Evolutionary conservation across 768 basidiomycete species (phyloP), one percentile per base, ranked within the genome.

Genomic region (Tulasnella sp.): DNA sequence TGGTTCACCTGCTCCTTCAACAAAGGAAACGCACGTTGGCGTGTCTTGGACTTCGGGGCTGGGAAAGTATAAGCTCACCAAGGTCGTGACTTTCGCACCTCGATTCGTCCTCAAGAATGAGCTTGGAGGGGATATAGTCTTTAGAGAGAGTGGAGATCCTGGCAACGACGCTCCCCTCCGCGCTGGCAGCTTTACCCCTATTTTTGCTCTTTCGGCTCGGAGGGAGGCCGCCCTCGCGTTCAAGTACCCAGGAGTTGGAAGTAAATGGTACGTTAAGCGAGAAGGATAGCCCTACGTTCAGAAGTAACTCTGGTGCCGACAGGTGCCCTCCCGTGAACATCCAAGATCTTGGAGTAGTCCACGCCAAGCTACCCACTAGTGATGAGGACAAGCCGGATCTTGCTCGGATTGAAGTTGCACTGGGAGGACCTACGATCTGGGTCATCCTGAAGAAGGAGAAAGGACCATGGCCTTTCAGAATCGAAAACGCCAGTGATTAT

Each of bases 61-160:
- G n/a, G 98, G 98, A 46, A 98, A 98, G 86, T 99, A 98, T 84
- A 98, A 98, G 83, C 86, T 99, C 44, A 92, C 92, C 37, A 99
- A 98, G 85, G 92, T 98, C 81, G 91, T 99, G 80, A 96, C 93
- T 0, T 85, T 99, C 48, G 87, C 93, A 10, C 98, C 98, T 37
- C 90, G 98, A 70, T 99, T 96, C 86, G 85, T 99, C 80, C 84
- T 99, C 81, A 93, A 91, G 84, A 99, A 98, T 84, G 88, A 90
- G 79, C 87, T 95, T 48, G 80, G 86, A 5, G 89, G 89, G 73
- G 82, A 90, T 2, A 87, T 99, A 42, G 90, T 89, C 51, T 91
- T 96, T 85, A 90, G 98, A 70, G 95, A 98, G 83, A 91, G 96
- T 81, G 93, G 93, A 44, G 90, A 88, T 3, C 86, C 87, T 73